phyloP scores from a whole-genome alignment of 2,329 filamentous ascomycete species.

The Calonectria ilicicola region DNA sequence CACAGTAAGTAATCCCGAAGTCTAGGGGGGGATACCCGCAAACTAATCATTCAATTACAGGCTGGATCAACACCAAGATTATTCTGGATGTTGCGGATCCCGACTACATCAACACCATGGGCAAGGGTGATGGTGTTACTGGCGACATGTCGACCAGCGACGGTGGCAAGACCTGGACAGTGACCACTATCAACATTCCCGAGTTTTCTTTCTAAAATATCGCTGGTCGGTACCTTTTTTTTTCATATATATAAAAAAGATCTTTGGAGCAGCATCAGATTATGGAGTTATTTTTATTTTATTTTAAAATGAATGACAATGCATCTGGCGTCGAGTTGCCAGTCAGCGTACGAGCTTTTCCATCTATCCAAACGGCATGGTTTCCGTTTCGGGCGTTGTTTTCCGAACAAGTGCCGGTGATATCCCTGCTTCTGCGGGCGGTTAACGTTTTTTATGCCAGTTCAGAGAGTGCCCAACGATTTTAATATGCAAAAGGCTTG shows the following conservation, averaged over 20 bases:
- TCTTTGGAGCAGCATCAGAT: not conserved
- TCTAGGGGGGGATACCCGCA: not conserved
- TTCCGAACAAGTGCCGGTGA: not conserved
- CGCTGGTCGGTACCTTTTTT: not conserved
- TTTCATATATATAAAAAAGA: too few species aligned
- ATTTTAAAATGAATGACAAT: not conserved
- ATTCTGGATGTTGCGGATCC: conserved; percentile 31
- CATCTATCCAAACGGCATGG: not conserved
- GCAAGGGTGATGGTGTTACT: conserved; percentile 17
- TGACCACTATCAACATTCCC: conserved; percentile 15
- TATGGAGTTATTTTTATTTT: not conserved
- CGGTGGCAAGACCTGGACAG: conserved; percentile 22
- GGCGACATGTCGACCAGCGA: conserved; percentile 19
- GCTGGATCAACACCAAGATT: conserved; percentile 37
- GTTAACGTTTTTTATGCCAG: too few species aligned
- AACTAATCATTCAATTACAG: not conserved
- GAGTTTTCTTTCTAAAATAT: conserved; percentile 12
- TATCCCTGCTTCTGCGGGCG: too few species aligned
- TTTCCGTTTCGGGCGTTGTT: not conserved
- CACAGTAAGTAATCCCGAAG: conserved; percentile 23
- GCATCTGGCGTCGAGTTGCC: not conserved
- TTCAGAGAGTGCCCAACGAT: too few species aligned
- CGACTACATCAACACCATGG: conserved; percentile 30
- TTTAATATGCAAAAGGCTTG: too few species aligned
- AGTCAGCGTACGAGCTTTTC: too few species aligned